phyloP scores from a whole-genome alignment of 2,329 filamentous ascomycete species.

The Coniochaeta prunicola region DNA sequence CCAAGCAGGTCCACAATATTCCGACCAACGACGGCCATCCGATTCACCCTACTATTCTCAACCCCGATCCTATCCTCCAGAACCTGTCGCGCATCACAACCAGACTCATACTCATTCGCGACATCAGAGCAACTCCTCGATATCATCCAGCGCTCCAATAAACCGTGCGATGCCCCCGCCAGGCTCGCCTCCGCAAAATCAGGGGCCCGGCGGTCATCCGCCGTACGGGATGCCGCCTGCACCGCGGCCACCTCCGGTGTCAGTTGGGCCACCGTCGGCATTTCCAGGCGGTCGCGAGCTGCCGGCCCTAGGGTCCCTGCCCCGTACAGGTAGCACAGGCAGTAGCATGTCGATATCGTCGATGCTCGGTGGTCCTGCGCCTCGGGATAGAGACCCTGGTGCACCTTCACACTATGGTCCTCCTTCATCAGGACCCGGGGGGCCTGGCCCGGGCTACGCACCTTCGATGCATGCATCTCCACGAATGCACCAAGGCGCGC shows the following conservation, averaged over 20 bases:
- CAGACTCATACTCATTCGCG: slow-evolving; percentile 32
- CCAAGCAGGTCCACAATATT: slow-evolving; percentile 17
- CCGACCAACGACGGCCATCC: slow-evolving; percentile 28
- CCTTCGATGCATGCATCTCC: slow-evolving; percentile 47
- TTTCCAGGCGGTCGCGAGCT: slow-evolving; percentile 45
- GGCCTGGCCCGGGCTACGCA: slow-evolving; percentile 37
- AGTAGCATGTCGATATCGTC: slow-evolving; percentile 57
- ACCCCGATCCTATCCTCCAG: slow-evolving; percentile 24
- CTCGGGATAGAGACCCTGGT: slow-evolving; percentile 26
- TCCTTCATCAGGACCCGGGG: slow-evolving; percentile 29
- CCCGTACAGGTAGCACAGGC: slow-evolving; percentile 37
- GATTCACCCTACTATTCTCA: slow-evolving; percentile 35
- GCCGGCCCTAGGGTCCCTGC: slow-evolving; percentile 42
- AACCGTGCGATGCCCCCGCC: slow-evolving; percentile 40
- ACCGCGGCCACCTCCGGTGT: slow-evolving; percentile 34
- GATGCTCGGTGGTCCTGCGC: slow-evolving; percentile 46
- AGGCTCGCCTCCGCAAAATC: slow-evolving; percentile 31
- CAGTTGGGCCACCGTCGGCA: slow-evolving; percentile 34
- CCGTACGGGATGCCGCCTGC: slow-evolving; percentile 34
- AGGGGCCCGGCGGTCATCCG: slow-evolving; percentile 17
- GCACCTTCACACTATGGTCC: slow-evolving; percentile 30
- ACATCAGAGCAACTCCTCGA: slow-evolving; percentile 36
- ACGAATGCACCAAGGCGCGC: slow-evolving; percentile 43
- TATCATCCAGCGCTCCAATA: slow-evolving; percentile 27
- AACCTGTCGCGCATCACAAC: slow-evolving; percentile 19